Conservation (phyloP, 2,329 filamentous ascomycete species). For the Pseudopithomyces chartarum region DNA sequence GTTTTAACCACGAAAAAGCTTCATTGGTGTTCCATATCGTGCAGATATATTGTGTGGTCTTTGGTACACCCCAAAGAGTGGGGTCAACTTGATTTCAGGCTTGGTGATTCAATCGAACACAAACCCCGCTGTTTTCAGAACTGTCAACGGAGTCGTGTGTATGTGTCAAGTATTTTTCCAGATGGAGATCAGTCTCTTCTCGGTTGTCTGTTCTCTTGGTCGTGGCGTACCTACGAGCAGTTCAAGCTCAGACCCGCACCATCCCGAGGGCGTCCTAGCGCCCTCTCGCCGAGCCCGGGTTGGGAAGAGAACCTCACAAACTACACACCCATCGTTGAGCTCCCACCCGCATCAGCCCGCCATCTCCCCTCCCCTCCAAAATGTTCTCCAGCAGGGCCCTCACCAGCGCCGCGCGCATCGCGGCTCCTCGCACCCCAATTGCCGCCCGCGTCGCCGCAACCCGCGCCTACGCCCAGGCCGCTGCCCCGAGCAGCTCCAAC, state of each 20-base stretch:
- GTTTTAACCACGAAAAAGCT: no score
- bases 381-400: conserved; percentile 64
- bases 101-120: no score
- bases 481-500: conserved; percentile 60
- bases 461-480: conserved; percentile 75
- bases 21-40: no score
- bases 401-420: conserved; percentile 62
- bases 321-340: conserved; percentile 14
- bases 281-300: conserved; percentile 22
- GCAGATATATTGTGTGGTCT: no score
- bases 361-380: conserved; percentile 46
- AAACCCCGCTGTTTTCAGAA: no score
- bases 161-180: neutral
- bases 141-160: no score
- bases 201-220: neutral
- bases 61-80: no score
- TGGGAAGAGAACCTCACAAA: conserved; percentile 26
- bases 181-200: neutral
- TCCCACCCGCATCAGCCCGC: conserved; percentile 26
- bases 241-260: conserved; percentile 5
- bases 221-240: neutral
- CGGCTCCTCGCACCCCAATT: conserved; percentile 62
- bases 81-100: no score
- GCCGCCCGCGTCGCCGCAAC: conserved; percentile 65
- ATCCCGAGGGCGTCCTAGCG: conserved; percentile 21